Base-by-base conservation (phyloP, 345 rosid species). In the Gynandropsis gynandra region DNA sequence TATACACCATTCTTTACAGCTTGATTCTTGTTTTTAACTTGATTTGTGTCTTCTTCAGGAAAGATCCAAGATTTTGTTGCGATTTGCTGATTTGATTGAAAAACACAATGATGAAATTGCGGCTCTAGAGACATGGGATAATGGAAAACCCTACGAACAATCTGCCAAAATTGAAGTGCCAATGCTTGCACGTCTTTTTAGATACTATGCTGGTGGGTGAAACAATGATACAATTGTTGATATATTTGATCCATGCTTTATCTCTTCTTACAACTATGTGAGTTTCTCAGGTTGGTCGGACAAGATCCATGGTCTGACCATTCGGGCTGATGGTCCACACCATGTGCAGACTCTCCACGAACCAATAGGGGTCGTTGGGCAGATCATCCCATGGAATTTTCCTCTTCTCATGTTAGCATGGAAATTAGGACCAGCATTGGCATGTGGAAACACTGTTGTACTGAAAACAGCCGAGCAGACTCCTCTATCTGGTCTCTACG, bases 371-470 rank as follows among this genome's bases (percentile, higher is more conserved):
- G 98, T 90, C 48, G 92, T 78, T 8, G 98, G 98, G 58, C 98
- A 84, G 65, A 90, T 90, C 55, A 80, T 87, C 60, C 98, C 98
- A 1, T 87, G 96, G 98, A 90, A 90, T 68, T 90, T 90, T 59
- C 98, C 98, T 59, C 89, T 90, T 58, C 61, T 90, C 51, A 84
- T 90, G 85, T 79, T 61, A 61, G 69, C 89, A 16, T 90, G 96
- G 98, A 90, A 90, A 67, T 72, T 90, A 50, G 98, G 85, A 39
- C 89, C 98, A 17, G 95, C 98, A 44, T 69, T 90, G 58, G 98
- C 98, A 17, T 80, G 87, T 21, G 95, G 98, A 53, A 90, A 90
- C 78, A 81, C 95, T 9, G 9, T 81, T 68, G 95, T 86, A 14
- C 66, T 90, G 52, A 87, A 90, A 77, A 78, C 98, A 0, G 95